phyloP scores from a whole-genome alignment of 768 basidiomycete species.

The Kwoniella sp. region DNA sequence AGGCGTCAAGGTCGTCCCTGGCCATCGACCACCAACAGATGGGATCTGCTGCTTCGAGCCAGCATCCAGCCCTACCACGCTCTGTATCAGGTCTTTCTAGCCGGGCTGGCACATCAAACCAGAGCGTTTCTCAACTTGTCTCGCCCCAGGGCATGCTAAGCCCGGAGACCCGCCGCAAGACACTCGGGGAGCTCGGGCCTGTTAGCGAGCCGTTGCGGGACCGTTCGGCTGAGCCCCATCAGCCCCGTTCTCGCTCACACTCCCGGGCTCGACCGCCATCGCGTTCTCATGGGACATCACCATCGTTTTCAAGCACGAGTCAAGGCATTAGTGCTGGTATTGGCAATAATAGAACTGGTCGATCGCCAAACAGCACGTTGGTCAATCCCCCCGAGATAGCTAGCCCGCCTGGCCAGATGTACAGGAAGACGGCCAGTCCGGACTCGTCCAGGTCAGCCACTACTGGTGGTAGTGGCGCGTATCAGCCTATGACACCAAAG shows the following conservation, averaged over 20 bases:
- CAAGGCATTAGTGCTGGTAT: too few species aligned
- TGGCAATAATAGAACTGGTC: too few species aligned
- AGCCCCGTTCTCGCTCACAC: neutral
- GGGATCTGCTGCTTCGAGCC: too few species aligned
- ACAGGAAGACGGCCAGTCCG: conserved; percentile 12
- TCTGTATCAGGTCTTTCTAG: too few species aligned
- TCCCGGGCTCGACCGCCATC: neutral
- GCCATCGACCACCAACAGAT: neutral
- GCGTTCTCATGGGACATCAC: neutral
- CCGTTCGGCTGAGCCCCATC: neutral
- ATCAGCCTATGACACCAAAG: conserved; percentile 27
- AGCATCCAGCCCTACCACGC: too few species aligned
- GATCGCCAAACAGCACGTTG: neutral
- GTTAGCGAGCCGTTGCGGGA: conserved; percentile 6
- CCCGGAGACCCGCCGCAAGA: neutral
- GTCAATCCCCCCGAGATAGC: neutral
- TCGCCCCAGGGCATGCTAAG: too few species aligned
- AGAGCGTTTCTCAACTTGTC: too few species aligned
- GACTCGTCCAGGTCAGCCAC: conserved; percentile 10
- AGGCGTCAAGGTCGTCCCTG: conserved; percentile 16
- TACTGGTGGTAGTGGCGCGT: conserved; percentile 24
- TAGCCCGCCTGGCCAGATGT: too few species aligned
- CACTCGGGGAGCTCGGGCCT: conserved; percentile 3
- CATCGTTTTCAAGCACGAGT: neutral
- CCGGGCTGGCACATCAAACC: too few species aligned